Evolutionary conservation across 148 eudicot genomes (phyloP), one percentile per base, ranked within the genome.

Genomic region (Rhododendron mucronatum): DNA sequence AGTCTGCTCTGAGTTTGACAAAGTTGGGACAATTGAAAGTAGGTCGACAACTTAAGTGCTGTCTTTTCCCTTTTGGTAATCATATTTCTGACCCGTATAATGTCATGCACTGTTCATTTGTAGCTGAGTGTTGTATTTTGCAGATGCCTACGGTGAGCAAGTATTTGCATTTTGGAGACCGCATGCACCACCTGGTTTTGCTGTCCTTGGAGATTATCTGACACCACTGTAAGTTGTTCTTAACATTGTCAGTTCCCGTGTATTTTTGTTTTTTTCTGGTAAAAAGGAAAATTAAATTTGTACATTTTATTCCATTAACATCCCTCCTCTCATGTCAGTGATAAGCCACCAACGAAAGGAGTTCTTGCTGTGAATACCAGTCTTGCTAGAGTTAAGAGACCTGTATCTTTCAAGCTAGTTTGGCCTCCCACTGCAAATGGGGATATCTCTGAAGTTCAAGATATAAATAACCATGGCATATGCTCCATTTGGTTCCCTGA

Each of bases 171-270:
- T 97, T 85, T 97, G 99, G 99, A 94, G 99, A 90, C 95, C 99
- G 85, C 98, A 91, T 83, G 98, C 98, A 48, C 98, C 98, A 57
- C 97, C 98, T 89, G 98, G 99, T 81, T 97, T 93, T 93, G 99
- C 92, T 88, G 93, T 94, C 82, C 96, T 97, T 80, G 99, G 98
- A 33, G 99, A 97, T 93, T 97, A 97, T 88, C 81, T 97, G 86
- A 97, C 98, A 80, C 98, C 99, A 82, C 61, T 90, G 99, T 95
- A 51, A 91, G 98, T 93, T 37, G 76, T 76, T 85, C 74, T 65
- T 55, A 16, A 21, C 30, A 50, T 48, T 21, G 30, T 59, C 23
- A 69, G 45, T 79, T 44, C 4, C 30, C 85, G 41, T 12, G 18
- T 12, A 21, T 18, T 61, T 63, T 6, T 5, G 51, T 78, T 39